A percentile compares a stretch with the other conserved stretches of the same genome.
phyloP scores from a whole-genome alignment of 2,329 filamentous ascomycete species.

The Akanthomyces lecanii region DNA sequence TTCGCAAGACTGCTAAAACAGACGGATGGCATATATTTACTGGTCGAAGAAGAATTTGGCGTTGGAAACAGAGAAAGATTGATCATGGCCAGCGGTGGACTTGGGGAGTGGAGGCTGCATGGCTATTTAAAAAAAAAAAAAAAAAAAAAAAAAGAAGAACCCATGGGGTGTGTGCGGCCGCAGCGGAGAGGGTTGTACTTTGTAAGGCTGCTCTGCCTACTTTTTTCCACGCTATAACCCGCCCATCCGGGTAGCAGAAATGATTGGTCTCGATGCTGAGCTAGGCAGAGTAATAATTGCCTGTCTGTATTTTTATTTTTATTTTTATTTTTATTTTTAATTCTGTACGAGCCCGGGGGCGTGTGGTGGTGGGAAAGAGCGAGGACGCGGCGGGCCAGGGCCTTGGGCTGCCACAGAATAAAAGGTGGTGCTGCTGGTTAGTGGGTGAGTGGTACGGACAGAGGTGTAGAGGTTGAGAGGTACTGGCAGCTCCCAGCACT shows the following conservation, averaged over 20 bases:
- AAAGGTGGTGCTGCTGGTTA: too few species aligned
- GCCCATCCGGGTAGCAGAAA: slow-evolving; percentile 6
- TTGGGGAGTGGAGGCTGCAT: slow-evolving; percentile 5
- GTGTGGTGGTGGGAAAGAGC: not conserved
- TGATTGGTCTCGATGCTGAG: slow-evolving; percentile 10
- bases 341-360: not conserved
- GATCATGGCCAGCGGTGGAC: not conserved
- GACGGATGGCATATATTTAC: not conserved
- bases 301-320: not conserved
- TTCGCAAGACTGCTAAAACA: not conserved
- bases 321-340: not conserved
- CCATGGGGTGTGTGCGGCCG: slow-evolving; percentile 2
- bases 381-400: not conserved
- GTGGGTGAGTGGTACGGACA: too few species aligned
- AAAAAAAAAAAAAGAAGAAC: not conserved
- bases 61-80: not conserved
- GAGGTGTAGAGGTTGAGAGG: too few species aligned
- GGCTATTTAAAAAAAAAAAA: slow-evolving; percentile 10
- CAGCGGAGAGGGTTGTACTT: not conserved
- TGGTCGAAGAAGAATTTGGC: not conserved
- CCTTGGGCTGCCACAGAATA: too few species aligned
- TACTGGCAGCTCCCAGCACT: not conserved
- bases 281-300: not conserved
- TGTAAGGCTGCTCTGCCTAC: slow-evolving; percentile 3
- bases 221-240: not conserved